Evolutionary conservation across 306 rosid species (phyloP).

Genomic region (Clitoria ternatea): DNA sequence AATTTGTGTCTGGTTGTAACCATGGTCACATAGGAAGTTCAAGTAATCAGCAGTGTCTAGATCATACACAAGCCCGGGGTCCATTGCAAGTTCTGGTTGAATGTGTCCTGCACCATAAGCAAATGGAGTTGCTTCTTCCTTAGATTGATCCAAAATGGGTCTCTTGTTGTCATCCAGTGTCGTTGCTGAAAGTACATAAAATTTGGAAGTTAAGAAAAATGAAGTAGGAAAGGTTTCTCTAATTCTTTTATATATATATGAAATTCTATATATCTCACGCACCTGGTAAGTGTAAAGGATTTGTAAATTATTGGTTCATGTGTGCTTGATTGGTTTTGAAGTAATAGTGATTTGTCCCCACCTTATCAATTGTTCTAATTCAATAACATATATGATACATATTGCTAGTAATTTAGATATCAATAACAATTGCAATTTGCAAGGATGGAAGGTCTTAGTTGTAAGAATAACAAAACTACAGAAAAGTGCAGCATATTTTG

Average conservation of each 20-base stretch:
- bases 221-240: neutral
- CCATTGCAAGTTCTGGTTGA: slow-evolving; percentile 51
- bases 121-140: slow-evolving; percentile 46
- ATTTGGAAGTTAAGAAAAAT: neutral
- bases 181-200: slow-evolving; percentile 32
- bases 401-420: neutral
- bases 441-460: neutral
- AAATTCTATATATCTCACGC: neutral
- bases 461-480: neutral
- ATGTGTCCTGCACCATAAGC: slow-evolving; percentile 65
- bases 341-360: neutral
- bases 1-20: slow-evolving; percentile 40
- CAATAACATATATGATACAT: neutral
- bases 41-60: slow-evolving; percentile 43
- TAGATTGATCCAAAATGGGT: slow-evolving; percentile 33
- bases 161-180: slow-evolving; percentile 23
- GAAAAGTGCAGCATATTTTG: neutral
- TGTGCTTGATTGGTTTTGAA: too few species aligned
- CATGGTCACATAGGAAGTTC: slow-evolving; percentile 62
- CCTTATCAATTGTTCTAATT: neutral
- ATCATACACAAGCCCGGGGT: slow-evolving; percentile 67
- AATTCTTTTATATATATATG: neutral
- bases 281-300: neutral
- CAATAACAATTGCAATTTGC: neutral
- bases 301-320: neutral